Percentiles rank a stretch among this genome's conserved stretches.
Conservation (phyloP, 805 yeast species). For the Yamadazyma sp. region DNA sequence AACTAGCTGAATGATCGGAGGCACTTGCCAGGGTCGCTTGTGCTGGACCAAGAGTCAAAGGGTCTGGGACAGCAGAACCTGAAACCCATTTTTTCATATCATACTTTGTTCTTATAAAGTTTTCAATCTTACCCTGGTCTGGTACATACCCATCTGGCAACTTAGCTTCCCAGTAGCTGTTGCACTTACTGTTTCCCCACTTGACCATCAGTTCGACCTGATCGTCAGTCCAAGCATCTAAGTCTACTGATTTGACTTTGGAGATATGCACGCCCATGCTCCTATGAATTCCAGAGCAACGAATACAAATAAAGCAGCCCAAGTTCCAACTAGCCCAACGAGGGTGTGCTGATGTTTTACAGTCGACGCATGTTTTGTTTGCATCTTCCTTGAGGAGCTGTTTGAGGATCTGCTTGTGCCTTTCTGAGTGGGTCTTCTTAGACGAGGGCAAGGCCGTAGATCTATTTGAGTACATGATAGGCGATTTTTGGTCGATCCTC, state of each 20-base stretch:
- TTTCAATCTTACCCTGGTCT: conserved; percentile 80
- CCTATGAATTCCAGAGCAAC: conserved; percentile 95
- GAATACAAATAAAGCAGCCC: conserved; percentile 89
- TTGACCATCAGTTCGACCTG: conserved; percentile 77
- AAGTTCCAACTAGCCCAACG: conserved; percentile 98
- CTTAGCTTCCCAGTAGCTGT: conserved; percentile 79
- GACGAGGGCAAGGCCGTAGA: conserved; percentile 43
- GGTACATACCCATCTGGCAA: conserved; percentile 73
- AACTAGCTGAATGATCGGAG: conserved; percentile 1
- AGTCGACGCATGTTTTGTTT: conserved; percentile 85
- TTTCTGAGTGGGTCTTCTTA: conserved; percentile 47
- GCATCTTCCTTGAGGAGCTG: conserved; percentile 73
- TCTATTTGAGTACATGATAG: too few species aligned
- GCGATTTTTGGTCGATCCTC: too few species aligned
- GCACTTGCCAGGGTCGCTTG: too few species aligned
- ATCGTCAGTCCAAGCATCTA: conserved; percentile 96
- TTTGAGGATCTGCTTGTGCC: conserved; percentile 69
- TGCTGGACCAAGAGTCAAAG: conserved; percentile 34
- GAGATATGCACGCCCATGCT: conserved; percentile 95
- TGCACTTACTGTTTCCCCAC: conserved; percentile 86
- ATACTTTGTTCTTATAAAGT: conserved; percentile 89
- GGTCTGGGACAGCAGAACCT: conserved; percentile 58
- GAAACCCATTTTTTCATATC: conserved; percentile 85
- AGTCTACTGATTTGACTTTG: conserved; percentile 87
- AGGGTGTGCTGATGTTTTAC: conserved; percentile 86